Base-by-base conservation (phyloP, 1,139 yeast genomes). In the Yamadazyma atmosphaerica region DNA sequence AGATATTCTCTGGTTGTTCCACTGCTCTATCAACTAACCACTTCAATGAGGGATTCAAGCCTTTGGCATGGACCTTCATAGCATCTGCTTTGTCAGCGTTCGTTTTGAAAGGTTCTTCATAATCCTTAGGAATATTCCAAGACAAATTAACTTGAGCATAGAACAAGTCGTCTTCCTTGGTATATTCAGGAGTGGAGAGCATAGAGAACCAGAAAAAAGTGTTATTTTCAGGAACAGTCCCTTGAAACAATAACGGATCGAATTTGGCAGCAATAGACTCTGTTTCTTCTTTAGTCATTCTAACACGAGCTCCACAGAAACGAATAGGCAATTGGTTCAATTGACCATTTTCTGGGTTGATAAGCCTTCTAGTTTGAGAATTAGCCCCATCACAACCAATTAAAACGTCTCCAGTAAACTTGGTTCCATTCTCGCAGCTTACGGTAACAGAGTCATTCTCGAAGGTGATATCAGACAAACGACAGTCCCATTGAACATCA, bases 161-260 rank as follows among this genome's bases (percentile, higher is more conserved):
- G 35, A 49, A 51, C n/a, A 35, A 32, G 8, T 34, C 54, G 3
- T 42, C 43, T 23, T 44, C 36, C 19, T 40, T 30, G 25, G 46
- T 45, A 32, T 53, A 51, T 12, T 45, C 49, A 5, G 63, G 63
- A 3, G 58, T 52, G 4, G 60, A 44, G 12, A 58, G 48, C 44
- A 55, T 43, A 11, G 61, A 56, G 33, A 54, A 56, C 63, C 62
- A 58, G 39, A 58, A 58, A 35, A 58, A 58, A 4, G 59, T 49
- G 19, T 50, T 46, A 21, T 46, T 51, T 8, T 24, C 33, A 3
- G 63, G 63, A 11, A 55, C 51, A 0, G 63, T 58, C 23, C 63
- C 63, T 42, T 58, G 63, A 37, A 58, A 58, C 25, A 58, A 39
- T 9, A 58, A 41, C 3, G 61, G 62, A 37, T 57, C 62, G 35